A percentile compares a stretch with the other conserved stretches of the same genome.
phyloP scores from a whole-genome alignment of 257 asterid genomes.

The Solanum chiquidenum region DNA sequence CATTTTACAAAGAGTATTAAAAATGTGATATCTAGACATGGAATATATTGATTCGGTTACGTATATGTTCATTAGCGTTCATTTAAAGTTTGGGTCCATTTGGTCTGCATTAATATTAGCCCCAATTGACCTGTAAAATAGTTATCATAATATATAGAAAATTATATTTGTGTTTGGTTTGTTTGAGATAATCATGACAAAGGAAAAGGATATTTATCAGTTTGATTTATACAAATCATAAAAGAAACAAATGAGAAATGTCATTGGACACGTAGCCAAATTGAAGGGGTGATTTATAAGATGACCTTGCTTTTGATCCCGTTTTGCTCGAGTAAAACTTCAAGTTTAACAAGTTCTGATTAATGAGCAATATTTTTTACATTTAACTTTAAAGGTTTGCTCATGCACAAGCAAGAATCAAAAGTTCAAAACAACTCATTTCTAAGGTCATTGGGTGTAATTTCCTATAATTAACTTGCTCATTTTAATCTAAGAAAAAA shows the following conservation, averaged over 20 bases:
- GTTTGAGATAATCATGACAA: not conserved
- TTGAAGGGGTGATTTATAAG: not conserved
- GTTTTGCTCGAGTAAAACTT: not conserved
- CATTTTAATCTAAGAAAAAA: not conserved
- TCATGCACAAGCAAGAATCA: accelerated
- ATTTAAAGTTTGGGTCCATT: not conserved
- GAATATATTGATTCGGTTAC: not conserved
- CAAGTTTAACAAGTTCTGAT: not conserved
- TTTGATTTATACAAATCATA: not conserved
- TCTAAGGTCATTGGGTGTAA: not conserved
- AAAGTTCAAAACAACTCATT: not conserved
- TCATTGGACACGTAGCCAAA: not conserved
- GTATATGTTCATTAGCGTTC: not conserved
- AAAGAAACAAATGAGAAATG: not conserved
- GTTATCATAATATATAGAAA: not conserved
- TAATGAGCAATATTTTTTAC: not conserved
- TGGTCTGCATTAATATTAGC: not conserved
- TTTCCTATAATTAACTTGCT: not conserved
- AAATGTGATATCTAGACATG: not conserved
- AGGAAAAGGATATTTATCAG: not conserved
- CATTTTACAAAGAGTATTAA: not conserved
- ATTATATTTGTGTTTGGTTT: not conserved
- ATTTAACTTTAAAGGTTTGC: not conserved
- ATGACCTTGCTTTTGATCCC: not conserved
- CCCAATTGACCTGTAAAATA: not conserved